phyloP scores from a whole-genome alignment of 306 rosid genomes.

The Quercus cerris region DNA sequence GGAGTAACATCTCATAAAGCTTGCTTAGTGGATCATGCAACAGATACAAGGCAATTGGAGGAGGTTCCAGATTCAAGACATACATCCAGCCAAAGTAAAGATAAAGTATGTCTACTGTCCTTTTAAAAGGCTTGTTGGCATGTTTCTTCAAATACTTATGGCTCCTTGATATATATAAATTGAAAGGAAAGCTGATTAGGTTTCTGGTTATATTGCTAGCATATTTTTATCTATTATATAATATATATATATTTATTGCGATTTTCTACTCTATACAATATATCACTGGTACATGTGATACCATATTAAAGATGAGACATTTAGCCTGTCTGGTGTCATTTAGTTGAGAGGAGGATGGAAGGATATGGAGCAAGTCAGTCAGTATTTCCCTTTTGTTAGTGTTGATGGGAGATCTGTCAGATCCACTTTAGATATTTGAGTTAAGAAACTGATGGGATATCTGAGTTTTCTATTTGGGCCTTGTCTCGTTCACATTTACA shows the following conservation, averaged over 20 bases:
- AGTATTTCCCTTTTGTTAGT: not conserved
- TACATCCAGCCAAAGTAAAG: slow-evolving; percentile 19
- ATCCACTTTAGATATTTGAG: not conserved
- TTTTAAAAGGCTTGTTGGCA: slow-evolving; percentile 15
- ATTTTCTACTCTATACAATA: not conserved
- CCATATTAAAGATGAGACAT: not conserved
- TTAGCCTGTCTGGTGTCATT: not conserved
- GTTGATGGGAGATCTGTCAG: not conserved
- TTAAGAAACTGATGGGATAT: not conserved
- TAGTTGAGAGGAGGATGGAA: not conserved
- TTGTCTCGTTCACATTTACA: not conserved
- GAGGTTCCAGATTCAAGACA: slow-evolving; percentile 30
- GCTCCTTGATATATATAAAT: not conserved
- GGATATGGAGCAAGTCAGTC: not conserved
- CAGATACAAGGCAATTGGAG: slow-evolving; percentile 36
- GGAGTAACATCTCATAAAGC: slow-evolving; percentile 26
- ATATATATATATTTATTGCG: not conserved
- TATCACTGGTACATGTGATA: not conserved
- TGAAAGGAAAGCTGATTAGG: not conserved
- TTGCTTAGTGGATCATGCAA: slow-evolving; percentile 24
- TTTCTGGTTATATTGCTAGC: not conserved
- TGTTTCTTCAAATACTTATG: slow-evolving; percentile 17
- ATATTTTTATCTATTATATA: not conserved
- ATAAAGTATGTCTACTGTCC: slow-evolving; percentile 31
- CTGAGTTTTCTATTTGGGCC: not conserved